Evolutionary conservation across 2,329 filamentous ascomycete genomes (phyloP).

Genomic region (Fusarium chuoi): DNA sequence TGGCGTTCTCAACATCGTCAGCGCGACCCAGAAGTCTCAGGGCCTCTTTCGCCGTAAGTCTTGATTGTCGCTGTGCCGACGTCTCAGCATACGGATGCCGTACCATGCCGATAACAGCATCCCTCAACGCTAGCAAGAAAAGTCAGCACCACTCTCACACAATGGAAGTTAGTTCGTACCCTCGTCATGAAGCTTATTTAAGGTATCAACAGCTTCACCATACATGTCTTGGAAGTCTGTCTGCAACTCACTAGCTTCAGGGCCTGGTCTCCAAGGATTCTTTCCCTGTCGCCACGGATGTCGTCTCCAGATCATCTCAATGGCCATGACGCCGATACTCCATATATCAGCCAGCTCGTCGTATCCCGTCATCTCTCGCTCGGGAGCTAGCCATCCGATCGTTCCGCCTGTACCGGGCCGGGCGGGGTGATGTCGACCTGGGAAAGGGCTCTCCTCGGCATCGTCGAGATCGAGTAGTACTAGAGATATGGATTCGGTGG

Average conservation of each 20-base stretch:
- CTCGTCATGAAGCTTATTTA: neutral
- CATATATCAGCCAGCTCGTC: neutral
- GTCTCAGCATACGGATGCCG: neutral
- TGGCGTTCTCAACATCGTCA: neutral
- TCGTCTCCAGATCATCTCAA: neutral
- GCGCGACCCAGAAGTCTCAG: accelerated
- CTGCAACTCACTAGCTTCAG: neutral
- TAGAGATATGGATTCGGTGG: neutral
- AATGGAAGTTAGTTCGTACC: accelerated
- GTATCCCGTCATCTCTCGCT: neutral
- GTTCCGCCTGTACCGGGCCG: neutral
- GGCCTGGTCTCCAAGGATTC: neutral
- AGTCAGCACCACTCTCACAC: accelerated
- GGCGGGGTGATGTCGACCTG: neutral
- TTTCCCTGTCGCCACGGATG: neutral
- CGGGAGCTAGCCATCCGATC: neutral
- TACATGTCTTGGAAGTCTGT: neutral
- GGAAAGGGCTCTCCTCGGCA: neutral
- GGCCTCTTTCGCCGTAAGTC: neutral
- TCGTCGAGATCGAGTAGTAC: neutral
- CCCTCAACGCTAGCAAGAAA: neutral
- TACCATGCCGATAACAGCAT: accelerated
- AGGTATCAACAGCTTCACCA: neutral
- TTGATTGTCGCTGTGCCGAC: accelerated
- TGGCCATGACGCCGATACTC: neutral